Base-by-base conservation (phyloP, 1,284 basidiomycete genomes). In the Leccinum glutinopallens region DNA sequence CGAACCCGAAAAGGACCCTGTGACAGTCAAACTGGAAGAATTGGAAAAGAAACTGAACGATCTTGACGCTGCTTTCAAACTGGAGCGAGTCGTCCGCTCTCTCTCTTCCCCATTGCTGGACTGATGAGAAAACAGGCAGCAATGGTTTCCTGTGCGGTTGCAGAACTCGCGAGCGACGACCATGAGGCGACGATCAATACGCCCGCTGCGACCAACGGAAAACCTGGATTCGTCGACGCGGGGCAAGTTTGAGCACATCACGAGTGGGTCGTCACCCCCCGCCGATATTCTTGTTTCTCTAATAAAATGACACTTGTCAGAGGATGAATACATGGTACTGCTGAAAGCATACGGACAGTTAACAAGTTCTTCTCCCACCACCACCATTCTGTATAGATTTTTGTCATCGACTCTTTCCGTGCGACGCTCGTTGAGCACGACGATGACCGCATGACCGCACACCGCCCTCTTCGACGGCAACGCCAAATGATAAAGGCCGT, bases 381-480 rank as follows among this genome's bases (percentile, higher is more conserved):
- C 55, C 33, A 19, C 4, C 55, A 57, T 57, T 15, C 55, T 9
- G 55, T n/a, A 57, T 32, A 58, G 43, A 64, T 35, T 19, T 17
- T 8, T 41, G 1, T 41, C 32, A 5, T 22, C 32, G 8, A 15
- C 29, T 55, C 32, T 22, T n/a, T 32, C 9, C 15, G 9, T 19
- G 46, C 46, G 46, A 49, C 46, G 46, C 19, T 13, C 43, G 43
- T 41, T 66, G 39, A 32, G 13, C n/a, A 59, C 62, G 25, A 25
- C 74, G 73, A 62, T 66, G 1, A 60, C 66, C 0, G 60, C 67
- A 13, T 0, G 15, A 56, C 51, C 32, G 12, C 72, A 77, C 13
- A 74, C 73, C 22, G 77, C 76, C 5, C 76, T 91, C 63, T 81
- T 91, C 66, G 73, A 79, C 25, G 77, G 82, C 63, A 92, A 92